phyloP scores from a whole-genome alignment of 345 rosid species.

The Citrus australasica region DNA sequence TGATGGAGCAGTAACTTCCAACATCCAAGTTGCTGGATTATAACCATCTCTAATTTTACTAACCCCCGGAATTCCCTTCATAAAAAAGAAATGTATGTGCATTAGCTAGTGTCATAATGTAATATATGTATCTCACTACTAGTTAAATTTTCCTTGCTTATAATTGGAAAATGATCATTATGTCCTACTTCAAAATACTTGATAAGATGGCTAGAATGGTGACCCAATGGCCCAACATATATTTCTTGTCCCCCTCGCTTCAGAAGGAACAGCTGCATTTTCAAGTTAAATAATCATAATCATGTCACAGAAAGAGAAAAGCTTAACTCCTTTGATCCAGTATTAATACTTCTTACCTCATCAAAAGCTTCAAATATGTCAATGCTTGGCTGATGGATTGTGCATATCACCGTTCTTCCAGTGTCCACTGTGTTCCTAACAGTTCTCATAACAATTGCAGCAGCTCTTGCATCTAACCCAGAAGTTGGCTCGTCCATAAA shows the following conservation, averaged over 20 bases:
- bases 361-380: slow-evolving; percentile 91
- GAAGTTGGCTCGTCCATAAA: slow-evolving; percentile 97
- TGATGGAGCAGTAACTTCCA: slow-evolving; percentile 35
- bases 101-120: not conserved
- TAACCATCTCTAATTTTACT: slow-evolving; percentile 37
- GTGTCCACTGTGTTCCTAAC: slow-evolving; percentile 91
- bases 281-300: not conserved
- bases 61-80: slow-evolving; percentile 36
- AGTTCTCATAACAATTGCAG: slow-evolving; percentile 89
- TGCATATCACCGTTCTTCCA: slow-evolving; percentile 86
- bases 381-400: slow-evolving; percentile 89
- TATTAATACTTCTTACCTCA: slow-evolving; percentile 41
- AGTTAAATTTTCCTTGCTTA: not conserved
- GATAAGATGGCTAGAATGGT: slow-evolving; percentile 31
- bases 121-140: not conserved
- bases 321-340: not conserved
- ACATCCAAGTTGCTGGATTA: slow-evolving; percentile 62
- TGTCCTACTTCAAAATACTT: slow-evolving; percentile 41
- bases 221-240: slow-evolving; percentile 50
- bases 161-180: not conserved
- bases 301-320: not conserved
- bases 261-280: slow-evolving; percentile 38
- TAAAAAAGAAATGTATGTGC: not conserved
- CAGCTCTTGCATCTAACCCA: slow-evolving; percentile 90
- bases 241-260: slow-evolving; percentile 50